Percentiles rank a stretch among this genome's conserved stretches.
phyloP scores from a whole-genome alignment of 371 early-diverging fungal species.

The Rhizomucor miehei region DNA sequence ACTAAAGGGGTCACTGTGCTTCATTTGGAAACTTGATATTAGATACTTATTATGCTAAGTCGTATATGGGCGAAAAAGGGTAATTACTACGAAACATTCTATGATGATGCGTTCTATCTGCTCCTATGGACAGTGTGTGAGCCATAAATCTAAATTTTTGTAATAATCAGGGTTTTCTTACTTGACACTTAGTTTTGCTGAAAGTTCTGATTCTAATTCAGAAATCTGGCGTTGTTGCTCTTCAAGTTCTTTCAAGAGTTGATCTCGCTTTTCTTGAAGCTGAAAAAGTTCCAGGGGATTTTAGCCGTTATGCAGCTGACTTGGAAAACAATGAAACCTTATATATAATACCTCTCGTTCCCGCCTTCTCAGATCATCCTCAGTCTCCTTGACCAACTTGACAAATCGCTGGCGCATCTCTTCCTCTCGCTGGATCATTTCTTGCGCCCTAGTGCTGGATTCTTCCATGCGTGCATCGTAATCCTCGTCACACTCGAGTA shows the following conservation, averaged over 20 bases:
- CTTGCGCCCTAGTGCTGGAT: constrained; percentile 55
- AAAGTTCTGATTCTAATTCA: constrained; percentile 17
- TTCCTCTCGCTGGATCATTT: constrained; percentile 76
- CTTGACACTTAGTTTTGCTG: constrained; percentile 8
- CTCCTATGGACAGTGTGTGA: too few species aligned
- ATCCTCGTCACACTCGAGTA: constrained; percentile 73
- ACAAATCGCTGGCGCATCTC: constrained; percentile 75
- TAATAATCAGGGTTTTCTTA: background rate
- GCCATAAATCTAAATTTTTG: background rate
- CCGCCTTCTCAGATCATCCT: constrained; percentile 57
- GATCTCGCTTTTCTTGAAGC: constrained; percentile 21
- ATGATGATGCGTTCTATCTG: too few species aligned
- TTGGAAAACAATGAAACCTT: constrained; percentile 2
- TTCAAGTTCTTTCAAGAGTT: constrained; percentile 23
- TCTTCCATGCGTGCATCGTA: constrained; percentile 64
- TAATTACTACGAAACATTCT: too few species aligned
- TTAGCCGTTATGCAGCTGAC: background rate
- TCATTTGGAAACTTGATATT: too few species aligned
- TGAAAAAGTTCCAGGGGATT: background rate
- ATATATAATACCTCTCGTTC: constrained; percentile 67
- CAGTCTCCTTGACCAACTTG: constrained; percentile 73
- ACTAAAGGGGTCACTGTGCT: too few species aligned
- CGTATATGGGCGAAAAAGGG: too few species aligned
- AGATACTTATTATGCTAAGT: too few species aligned
- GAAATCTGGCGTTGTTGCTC: constrained; percentile 16